Evolutionary conservation across 2,329 filamentous ascomycete species (phyloP), one percentile per base, ranked within the genome.

Genomic region (Graphilbum fragrans): DNA sequence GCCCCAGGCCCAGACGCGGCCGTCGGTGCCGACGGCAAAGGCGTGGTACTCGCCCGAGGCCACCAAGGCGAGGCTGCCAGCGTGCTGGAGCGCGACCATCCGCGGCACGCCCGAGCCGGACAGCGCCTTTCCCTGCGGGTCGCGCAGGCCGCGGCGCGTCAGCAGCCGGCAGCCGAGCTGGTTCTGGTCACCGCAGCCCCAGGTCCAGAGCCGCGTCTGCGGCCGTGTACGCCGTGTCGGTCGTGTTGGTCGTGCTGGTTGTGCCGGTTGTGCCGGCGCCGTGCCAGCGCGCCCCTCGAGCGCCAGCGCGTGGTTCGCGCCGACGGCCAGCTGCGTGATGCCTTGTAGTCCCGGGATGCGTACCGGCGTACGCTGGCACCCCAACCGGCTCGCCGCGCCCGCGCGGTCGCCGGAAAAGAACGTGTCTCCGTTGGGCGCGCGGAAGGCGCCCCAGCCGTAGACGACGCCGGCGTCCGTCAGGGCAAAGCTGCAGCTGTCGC

Each of bases 391-490:
- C 25, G 25, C 25, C 25, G 25, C 25, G 25, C 25, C 25, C 25
- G 25, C 25, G 25, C 25, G 25, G 25, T 29, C 25, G 25, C 25
- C 25, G 19, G 21, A 38, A 9, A 37, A 43, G 4, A 25, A 14
- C 21, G 8, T 23, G 8, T 38, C 25, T 6, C 37, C 38, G n/a
- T 41, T 51, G 20, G 35, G 34, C 12, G 37, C 25, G 8, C 32
- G 25, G 64, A 87, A 87, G 7, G 80, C 82, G 27, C 82, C 82
- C 80, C 82, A 87, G 41, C 82, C 82, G 52, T 83, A 87, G 23
- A 87, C 78, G 38, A 70, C 65, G n/a, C 82, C 82, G 43, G 78
- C 73, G 35, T 77, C 71, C 4, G 82, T 86, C 20, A 87, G 66
- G 16, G 69, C 80, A 55, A 86, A 84, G 9, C 72, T 80, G 41